Conservation (phyloP, 441 rosid genomes). For the Adansonia grandidieri region DNA sequence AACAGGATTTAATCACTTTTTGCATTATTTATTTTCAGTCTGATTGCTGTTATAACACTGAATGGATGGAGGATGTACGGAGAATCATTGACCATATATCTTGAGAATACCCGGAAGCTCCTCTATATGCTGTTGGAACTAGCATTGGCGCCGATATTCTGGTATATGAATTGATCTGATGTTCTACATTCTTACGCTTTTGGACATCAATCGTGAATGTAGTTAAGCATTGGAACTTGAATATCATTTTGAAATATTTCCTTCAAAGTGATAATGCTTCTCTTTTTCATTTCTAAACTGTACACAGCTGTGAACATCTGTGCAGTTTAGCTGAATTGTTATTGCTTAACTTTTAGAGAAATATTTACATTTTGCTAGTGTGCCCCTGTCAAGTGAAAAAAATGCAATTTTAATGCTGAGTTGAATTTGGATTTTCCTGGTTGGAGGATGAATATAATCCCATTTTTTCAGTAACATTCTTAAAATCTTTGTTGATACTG, state of each 20-base stretch:
- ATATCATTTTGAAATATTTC: not conserved
- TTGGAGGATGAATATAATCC: not conserved
- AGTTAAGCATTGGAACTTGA: not conserved
- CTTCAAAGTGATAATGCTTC: not conserved
- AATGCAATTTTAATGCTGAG: not conserved
- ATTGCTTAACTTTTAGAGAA: not conserved
- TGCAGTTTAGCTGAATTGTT: not conserved
- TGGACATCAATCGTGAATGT: not conserved
- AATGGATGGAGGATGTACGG: not conserved
- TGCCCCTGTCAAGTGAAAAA: not conserved
- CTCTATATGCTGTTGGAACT: not conserved
- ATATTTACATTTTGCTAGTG: not conserved
- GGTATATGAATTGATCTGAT: slow-evolving; percentile 1
- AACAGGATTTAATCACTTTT: no score
- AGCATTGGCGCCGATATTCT: not conserved
- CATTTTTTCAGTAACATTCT: not conserved
- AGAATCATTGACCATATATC: not conserved
- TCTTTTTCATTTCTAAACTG: not conserved
- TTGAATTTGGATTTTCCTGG: not conserved
- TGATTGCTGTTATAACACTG: slow-evolving; percentile 2
- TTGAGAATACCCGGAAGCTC: not conserved
- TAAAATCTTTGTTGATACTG: not conserved
- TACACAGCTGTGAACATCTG: not conserved
- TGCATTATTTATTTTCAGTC: not conserved
- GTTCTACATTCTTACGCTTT: not conserved